Base-by-base conservation (phyloP, 805 yeast species). In the Kurtzmaniella cleridarum region DNA sequence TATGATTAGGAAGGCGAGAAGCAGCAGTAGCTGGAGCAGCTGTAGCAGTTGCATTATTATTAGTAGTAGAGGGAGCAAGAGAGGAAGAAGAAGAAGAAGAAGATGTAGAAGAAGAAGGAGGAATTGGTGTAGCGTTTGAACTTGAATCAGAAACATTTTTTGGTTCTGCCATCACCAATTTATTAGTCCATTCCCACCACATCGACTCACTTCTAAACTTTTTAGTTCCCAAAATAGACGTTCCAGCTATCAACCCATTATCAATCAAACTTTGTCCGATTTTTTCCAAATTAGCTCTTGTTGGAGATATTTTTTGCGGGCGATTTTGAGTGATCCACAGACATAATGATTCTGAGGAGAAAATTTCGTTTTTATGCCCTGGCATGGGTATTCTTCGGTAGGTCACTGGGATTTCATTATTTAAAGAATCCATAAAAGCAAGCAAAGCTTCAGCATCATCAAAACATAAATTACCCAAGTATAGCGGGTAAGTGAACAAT, bases 141-240 rank as follows among this genome's bases (percentile, higher is more conserved):
- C 5, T 8, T 8, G 24, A 8, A 5, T 20, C 8, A 20, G 24
- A 34, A 8, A 9, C 32, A 13, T 38, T 39, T 33, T 45, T 50
- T 11, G 37, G 43, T 5, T 56, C 43, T 3, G 51, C 42, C 16
- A 39, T 49, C 3, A 49, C 17, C 5, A 70, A 64, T 34, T 54
- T 41, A 17, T 62, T 67, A 1, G 68, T 50, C 73, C 73, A 68
- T 45, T 69, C 73, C 34, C 65, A 64, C 71, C 71, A 66, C 66
- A 64, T 58, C 3, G 62, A 64, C 39, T 66, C 71, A 40, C 67
- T 62, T 38, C 50, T 64, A 45, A 69, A 69, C 44, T 63, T 64
- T 40, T 49, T 59, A 5, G 58, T 50, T 13, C 54, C 53, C 33
- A 67, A 49, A 31, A 66, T 48, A 3, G 64, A 60, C 3, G 65